Percentiles rank a stretch among this genome's conserved stretches.
These are phyloP conservation scores for Pistacia integerrima DNA, from an alignment of 345 rosid species.

Conservation along the genomic window DNA sequence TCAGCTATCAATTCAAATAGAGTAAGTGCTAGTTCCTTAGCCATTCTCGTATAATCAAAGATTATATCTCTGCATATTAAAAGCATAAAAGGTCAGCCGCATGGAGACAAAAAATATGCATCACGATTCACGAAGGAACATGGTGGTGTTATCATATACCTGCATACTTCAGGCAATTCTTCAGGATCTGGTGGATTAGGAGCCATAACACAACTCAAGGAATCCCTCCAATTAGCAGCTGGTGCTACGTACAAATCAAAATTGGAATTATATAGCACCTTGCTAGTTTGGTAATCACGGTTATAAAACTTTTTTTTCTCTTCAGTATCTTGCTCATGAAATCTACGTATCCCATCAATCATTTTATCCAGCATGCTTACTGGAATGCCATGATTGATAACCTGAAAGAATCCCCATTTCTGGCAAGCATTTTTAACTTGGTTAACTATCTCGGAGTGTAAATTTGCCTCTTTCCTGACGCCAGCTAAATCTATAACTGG, in stretches of 20 bases:
- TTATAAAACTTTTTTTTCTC: slow-evolving; percentile 31
- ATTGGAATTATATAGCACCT: slow-evolving; percentile 37
- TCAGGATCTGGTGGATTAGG: slow-evolving; percentile 36
- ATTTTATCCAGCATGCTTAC: slow-evolving; percentile 24
- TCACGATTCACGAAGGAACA: background rate
- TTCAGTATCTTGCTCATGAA: slow-evolving; percentile 41
- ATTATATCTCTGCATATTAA: slow-evolving; percentile 32
- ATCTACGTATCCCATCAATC: slow-evolving; percentile 34
- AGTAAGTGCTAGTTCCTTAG: slow-evolving; percentile 1
- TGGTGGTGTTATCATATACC: slow-evolving; percentile 20
- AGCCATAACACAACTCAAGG: slow-evolving; percentile 29
- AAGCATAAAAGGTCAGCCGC: background rate
- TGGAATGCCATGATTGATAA: slow-evolving; percentile 45
- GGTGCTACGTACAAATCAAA: slow-evolving; percentile 30
- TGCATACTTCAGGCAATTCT: slow-evolving; percentile 42
- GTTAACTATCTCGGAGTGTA: slow-evolving; percentile 16
- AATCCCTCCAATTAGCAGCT: slow-evolving; percentile 48
- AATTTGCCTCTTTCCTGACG: background rate
- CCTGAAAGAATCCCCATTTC: slow-evolving; percentile 53
- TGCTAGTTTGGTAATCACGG: slow-evolving; percentile 25
- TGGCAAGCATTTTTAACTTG: slow-evolving; percentile 33
- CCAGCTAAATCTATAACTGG: slow-evolving; percentile 42
- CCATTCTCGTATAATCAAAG: slow-evolving; percentile 24
- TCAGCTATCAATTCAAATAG: slow-evolving; percentile 39
- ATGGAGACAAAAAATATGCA: background rate